A percentile compares a stretch with the other conserved stretches of the same genome.
These are phyloP conservation scores for Starmerella scarabaei DNA, from an alignment of 805 yeast genomes.

Conservation along the genomic window DNA sequence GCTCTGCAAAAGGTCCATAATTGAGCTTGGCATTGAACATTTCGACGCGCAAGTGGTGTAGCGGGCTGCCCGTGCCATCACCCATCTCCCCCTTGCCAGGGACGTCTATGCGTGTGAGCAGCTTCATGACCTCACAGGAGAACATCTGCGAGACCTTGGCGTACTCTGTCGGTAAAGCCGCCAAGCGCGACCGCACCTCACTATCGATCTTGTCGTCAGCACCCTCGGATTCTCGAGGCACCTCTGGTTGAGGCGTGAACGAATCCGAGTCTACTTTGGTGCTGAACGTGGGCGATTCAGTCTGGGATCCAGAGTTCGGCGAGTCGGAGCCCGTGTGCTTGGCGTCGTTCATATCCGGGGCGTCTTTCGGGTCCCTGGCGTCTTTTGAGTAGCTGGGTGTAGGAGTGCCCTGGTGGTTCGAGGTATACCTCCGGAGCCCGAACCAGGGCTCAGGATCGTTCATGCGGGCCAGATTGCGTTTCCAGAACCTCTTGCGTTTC, in stretches of 20 bases:
- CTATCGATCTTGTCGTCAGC: not conserved
- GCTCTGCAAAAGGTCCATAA: slow-evolving; percentile 95
- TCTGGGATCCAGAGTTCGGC: not conserved
- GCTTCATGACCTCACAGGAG: slow-evolving; percentile 42
- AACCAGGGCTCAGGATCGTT: slow-evolving; percentile 41
- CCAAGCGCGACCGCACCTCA: slow-evolving; percentile 21
- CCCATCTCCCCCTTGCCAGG: slow-evolving; percentile 42
- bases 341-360: not conserved
- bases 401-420: not conserved
- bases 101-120: slow-evolving; percentile 54
- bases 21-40: slow-evolving; percentile 51
- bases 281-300: not conserved
- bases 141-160: slow-evolving; percentile 64
- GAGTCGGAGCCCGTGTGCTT: not conserved
- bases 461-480: not conserved
- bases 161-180: slow-evolving; percentile 44
- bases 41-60: slow-evolving; percentile 44
- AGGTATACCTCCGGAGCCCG: slow-evolving; percentile 55
- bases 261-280: not conserved
- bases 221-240: not conserved
- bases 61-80: slow-evolving; percentile 6
- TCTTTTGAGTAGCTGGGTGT: not conserved
- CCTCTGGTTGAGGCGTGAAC: not conserved
- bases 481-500: not conserved
- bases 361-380: too few species aligned